These are phyloP conservation scores for Heterococcus sp. DNA, from an alignment of 108 stramenopile genomes.

Conservation along the genomic window DNA sequence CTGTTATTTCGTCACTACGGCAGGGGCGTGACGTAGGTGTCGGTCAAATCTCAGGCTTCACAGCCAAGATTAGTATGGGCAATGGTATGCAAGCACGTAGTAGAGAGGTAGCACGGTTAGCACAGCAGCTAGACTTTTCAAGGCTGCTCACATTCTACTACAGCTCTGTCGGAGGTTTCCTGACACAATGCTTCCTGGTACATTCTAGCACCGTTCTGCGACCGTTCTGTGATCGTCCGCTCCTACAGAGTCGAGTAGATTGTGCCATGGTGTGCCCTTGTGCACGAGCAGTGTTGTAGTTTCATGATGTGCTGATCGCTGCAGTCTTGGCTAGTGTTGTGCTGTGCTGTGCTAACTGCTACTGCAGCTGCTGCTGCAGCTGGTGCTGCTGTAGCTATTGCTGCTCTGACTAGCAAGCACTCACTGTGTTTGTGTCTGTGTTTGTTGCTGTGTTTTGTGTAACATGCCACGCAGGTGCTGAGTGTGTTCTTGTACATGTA, in stretches of 20 bases:
- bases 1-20: not conserved
- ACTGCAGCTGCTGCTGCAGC: not conserved
- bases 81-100: slow-evolving; percentile 41
- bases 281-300: not conserved
- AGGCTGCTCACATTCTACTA: slow-evolving; percentile 39
- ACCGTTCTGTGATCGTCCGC: not conserved
- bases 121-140: slow-evolving; percentile 39
- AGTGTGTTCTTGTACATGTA: slow-evolving; percentile 5
- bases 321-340: not conserved
- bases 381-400: not conserved
- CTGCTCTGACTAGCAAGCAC: no score
- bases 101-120: slow-evolving; percentile 27
- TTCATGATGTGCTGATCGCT: not conserved
- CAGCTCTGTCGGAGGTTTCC: slow-evolving; percentile 40
- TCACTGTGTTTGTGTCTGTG: not conserved
- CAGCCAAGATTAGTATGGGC: slow-evolving; percentile 44
- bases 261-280: not conserved
- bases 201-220: not conserved
- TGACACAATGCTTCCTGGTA: slow-evolving; percentile 19
- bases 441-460: not conserved
- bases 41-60: slow-evolving; percentile 36
- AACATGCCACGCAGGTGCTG: not conserved
- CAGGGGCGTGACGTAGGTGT: slow-evolving; percentile 40
- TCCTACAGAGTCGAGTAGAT: not conserved
- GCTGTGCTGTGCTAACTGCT: not conserved